These are phyloP conservation scores for Pythium oligandrum DNA, from an alignment of 352 stramenopile species.

Conservation along the genomic window DNA sequence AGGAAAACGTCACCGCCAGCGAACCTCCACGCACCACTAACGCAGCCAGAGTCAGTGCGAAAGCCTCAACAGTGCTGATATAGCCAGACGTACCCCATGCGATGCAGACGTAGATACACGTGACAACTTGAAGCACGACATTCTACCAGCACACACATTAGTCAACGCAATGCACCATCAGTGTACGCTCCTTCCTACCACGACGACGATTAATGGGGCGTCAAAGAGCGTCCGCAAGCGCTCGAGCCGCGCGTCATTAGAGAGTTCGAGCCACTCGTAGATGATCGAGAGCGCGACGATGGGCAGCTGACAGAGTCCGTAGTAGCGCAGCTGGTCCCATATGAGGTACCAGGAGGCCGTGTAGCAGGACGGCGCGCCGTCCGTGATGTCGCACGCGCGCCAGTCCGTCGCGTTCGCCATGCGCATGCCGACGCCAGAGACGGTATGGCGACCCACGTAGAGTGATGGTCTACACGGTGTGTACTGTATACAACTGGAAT, in stretches of 20 bases:
- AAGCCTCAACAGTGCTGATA: no score
- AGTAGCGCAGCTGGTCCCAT: constrained; percentile 76
- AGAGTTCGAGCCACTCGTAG: constrained; percentile 80
- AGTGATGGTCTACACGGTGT: no score
- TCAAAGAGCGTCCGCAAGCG: constrained; percentile 63
- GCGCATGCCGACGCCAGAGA: no score
- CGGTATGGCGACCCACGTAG: no score
- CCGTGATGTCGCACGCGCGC: constrained; percentile 48
- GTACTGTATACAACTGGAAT: no score
- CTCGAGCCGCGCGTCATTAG: constrained; percentile 57
- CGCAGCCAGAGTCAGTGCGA: no score
- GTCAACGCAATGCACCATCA: neutral
- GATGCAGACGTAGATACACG: constrained; percentile 75
- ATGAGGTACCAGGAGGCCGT: constrained; percentile 81
- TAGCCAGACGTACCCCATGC: constrained; percentile 76
- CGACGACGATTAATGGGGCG: constrained; percentile 57
- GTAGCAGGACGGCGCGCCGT: constrained; percentile 54
- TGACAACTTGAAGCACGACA: constrained; percentile 45
- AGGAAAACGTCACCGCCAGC: constrained; percentile 65
- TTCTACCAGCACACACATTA: constrained; percentile 3
- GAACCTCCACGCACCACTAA: constrained; percentile 70
- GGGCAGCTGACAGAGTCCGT: constrained; percentile 70
- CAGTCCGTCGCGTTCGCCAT: no score
- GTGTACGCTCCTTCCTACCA: constrained; percentile 25
- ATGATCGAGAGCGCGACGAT: constrained; percentile 63